Evolutionary conservation across 2,329 filamentous ascomycete species (phyloP).

Genomic region (Fonsecaea erecta): DNA sequence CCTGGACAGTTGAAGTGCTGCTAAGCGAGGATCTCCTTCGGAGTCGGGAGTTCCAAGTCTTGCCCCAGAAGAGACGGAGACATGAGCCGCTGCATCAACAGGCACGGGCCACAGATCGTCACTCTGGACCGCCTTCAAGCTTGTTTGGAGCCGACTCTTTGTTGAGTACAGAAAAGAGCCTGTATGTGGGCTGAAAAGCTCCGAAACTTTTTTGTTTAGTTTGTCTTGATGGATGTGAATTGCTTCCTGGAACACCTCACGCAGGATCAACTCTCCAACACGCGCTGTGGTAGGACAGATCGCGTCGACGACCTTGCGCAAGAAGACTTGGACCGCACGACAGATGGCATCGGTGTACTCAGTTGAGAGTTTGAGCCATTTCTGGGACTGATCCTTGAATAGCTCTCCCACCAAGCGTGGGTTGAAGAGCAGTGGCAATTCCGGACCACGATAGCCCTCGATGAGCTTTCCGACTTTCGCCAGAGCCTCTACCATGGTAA

Average conservation of each 20-base stretch:
- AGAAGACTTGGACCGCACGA: conserved; percentile 29
- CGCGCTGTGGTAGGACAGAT: conserved; percentile 16
- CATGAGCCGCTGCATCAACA: conserved; percentile 16
- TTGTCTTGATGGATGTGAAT: conserved; percentile 30
- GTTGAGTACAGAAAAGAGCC: conserved; percentile 27
- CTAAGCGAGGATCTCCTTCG: conserved; percentile 25
- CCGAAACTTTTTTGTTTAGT: conserved; percentile 35
- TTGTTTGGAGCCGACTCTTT: conserved; percentile 12
- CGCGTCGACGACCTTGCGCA: conserved; percentile 32
- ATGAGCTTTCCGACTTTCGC: conserved; percentile 23
- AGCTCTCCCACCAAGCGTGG: conserved; percentile 25
- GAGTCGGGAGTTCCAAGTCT: conserved; percentile 9
- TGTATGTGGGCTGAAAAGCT: conserved; percentile 36
- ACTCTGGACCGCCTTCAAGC: background rate
- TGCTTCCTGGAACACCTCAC: conserved; percentile 34
- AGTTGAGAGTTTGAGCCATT: conserved; percentile 20
- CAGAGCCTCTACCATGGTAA: conserved; percentile 18
- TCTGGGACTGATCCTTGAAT: conserved; percentile 33
- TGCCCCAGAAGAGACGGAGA: background rate
- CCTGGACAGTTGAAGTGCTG: conserved; percentile 37
- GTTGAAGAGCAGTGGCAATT: conserved; percentile 25
- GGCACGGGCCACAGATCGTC: conserved; percentile 7
- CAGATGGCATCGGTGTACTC: conserved; percentile 27
- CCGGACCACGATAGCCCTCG: conserved; percentile 22
- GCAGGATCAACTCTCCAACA: conserved; percentile 30